phyloP scores from a whole-genome alignment of 108 stramenopile species.

The Bacterosira constricta region DNA sequence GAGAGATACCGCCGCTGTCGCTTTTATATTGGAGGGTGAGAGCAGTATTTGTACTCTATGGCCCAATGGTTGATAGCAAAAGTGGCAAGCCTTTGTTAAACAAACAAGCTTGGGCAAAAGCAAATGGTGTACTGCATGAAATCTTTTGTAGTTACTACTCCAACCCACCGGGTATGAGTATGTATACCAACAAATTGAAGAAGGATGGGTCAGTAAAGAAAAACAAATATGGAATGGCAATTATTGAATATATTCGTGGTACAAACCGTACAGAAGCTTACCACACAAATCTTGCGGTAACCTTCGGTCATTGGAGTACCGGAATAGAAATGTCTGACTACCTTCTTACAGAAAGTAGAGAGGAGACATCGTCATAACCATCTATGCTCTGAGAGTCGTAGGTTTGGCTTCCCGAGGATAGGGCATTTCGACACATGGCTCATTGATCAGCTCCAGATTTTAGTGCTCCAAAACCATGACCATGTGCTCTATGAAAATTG shows the following conservation, averaged over 20 bases:
- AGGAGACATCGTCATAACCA: slow-evolving; percentile 31
- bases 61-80: slow-evolving; percentile 14
- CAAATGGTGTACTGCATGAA: slow-evolving; percentile 41
- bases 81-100: slow-evolving; percentile 38
- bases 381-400: neutral
- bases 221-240: slow-evolving; percentile 19
- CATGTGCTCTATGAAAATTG: slow-evolving; percentile 19
- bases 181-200: slow-evolving; percentile 11
- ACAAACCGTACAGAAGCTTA: slow-evolving; percentile 11
- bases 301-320: slow-evolving; percentile 10
- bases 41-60: slow-evolving; percentile 40
- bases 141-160: slow-evolving; percentile 33
- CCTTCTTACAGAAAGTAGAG: slow-evolving; percentile 2
- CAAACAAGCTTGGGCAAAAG: slow-evolving; percentile 37
- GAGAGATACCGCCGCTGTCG: slow-evolving; percentile 10
- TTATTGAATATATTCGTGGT: slow-evolving; percentile 20
- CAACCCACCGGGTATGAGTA: slow-evolving; percentile 32
- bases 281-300: slow-evolving; percentile 15
- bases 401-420: slow-evolving; percentile 14
- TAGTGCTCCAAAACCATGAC: slow-evolving; percentile 11
- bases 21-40: slow-evolving; percentile 39
- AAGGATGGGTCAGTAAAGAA: slow-evolving; percentile 7
- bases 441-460: slow-evolving; percentile 23
- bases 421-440: slow-evolving; percentile 25
- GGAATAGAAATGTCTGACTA: slow-evolving; percentile 13